phyloP scores from a whole-genome alignment of 768 basidiomycete species.

The Lentinus tigrinus region DNA sequence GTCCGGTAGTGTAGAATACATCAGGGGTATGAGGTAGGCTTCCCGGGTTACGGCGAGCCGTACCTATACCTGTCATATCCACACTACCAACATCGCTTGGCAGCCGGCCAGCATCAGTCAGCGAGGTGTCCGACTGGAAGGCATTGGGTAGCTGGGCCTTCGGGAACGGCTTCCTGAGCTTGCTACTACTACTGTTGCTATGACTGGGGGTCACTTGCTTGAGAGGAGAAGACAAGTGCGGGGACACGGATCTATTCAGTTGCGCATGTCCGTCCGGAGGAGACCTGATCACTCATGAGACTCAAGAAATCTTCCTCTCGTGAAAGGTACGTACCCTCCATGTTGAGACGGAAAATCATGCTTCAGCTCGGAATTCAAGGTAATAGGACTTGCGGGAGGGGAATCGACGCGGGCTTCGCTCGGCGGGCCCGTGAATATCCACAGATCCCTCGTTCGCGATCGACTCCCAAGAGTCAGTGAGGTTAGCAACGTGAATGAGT shows the following conservation, averaged over 20 bases:
- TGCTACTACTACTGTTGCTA: conserved; percentile 14
- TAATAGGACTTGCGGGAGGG: conserved; percentile 31
- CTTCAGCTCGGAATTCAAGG: conserved; percentile 36
- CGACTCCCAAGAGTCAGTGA: conserved; percentile 72
- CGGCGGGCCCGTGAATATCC: conserved; percentile 65
- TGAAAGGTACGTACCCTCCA: conserved; percentile 1
- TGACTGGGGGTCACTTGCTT: conserved; percentile 22
- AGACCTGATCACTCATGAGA: neutral
- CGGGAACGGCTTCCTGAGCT: conserved; percentile 60
- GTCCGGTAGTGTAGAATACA: conserved; percentile 21
- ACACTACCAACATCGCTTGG: conserved; percentile 34
- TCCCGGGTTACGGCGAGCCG: conserved; percentile 23
- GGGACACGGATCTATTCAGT: conserved; percentile 5
- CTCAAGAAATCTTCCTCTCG: too few relatives aligned
- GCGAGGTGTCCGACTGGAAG: conserved; percentile 30
- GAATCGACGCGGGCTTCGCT: conserved; percentile 34
- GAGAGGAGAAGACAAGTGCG: conserved; percentile 18
- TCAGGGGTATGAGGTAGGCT: conserved; percentile 21
- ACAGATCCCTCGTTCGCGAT: conserved; percentile 73
- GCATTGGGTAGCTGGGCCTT: conserved; percentile 63
- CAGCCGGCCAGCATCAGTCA: conserved; percentile 3
- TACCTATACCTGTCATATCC: conserved; percentile 70
- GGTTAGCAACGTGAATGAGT: conserved; percentile 65
- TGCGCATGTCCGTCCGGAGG: conserved; percentile 1
- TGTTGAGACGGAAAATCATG: conserved; percentile 5